A percentile compares a stretch with the other conserved stretches of the same genome.
These are phyloP conservation scores for Entonaema liquescens DNA, from an alignment of 495 filamentous ascomycete species.

Conservation along the genomic window DNA sequence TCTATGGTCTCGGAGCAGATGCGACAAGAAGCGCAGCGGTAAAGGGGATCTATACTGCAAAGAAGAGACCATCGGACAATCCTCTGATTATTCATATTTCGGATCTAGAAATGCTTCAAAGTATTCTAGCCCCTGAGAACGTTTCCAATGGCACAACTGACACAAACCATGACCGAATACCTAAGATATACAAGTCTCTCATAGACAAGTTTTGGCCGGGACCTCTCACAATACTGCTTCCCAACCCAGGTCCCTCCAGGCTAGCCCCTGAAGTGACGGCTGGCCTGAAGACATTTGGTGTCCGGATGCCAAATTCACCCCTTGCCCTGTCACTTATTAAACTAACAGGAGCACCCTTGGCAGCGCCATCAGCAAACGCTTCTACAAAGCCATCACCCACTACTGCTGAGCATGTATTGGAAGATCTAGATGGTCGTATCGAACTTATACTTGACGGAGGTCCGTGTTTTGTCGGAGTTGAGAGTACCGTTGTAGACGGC, in stretches of 20 bases:
- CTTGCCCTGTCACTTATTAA: slow-evolving; percentile 89
- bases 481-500: slow-evolving; percentile 96
- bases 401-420: slow-evolving; percentile 82
- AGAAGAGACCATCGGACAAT: slow-evolving; percentile 91
- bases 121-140: slow-evolving; percentile 57
- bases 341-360: slow-evolving; percentile 76
- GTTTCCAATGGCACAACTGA: slow-evolving; percentile 41
- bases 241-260: slow-evolving; percentile 71
- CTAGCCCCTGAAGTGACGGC: slow-evolving; percentile 91
- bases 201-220: slow-evolving; percentile 93
- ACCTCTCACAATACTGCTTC: slow-evolving; percentile 89
- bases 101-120: slow-evolving; percentile 79
- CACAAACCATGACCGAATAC: slow-evolving; percentile 64
- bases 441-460: slow-evolving; percentile 91
- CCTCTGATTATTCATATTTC: slow-evolving; percentile 92
- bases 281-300: slow-evolving; percentile 82
- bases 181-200: slow-evolving; percentile 80
- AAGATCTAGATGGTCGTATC: slow-evolving; percentile 87
- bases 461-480: slow-evolving; percentile 83
- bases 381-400: slow-evolving; percentile 93
- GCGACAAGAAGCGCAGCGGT: slow-evolving; percentile 86
- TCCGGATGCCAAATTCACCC: slow-evolving; percentile 82
- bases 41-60: slow-evolving; percentile 88
- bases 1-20: slow-evolving; percentile 96
- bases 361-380: slow-evolving; percentile 95